These are phyloP conservation scores for Trypanosoma platydactyli DNA, from an alignment of 208 protist species.

Conservation along the genomic window DNA sequence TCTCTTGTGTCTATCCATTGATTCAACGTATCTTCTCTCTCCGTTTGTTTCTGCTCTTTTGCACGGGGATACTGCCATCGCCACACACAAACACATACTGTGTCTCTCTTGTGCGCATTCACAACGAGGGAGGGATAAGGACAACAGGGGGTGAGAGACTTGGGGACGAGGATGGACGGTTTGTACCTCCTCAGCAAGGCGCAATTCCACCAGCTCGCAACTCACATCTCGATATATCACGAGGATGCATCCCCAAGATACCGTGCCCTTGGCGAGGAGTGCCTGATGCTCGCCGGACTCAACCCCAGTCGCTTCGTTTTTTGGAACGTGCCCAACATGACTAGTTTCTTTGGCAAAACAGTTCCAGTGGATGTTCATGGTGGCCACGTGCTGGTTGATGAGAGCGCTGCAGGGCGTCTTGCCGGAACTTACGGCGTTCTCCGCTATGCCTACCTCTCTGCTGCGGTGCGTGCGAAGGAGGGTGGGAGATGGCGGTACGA, in stretches of 20 bases:
- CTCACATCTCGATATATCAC: slow-evolving; percentile 76
- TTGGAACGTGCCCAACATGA: slow-evolving; percentile 82
- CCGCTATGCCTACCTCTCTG: slow-evolving; percentile 64
- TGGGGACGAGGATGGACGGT: slow-evolving; percentile 48
- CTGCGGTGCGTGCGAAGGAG: slow-evolving; percentile 61
- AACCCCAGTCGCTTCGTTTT: slow-evolving; percentile 45
- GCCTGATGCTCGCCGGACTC: slow-evolving; percentile 38
- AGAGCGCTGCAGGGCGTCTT: slow-evolving; percentile 49
- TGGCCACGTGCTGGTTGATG: slow-evolving; percentile 73
- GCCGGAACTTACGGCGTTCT: slow-evolving; percentile 70
- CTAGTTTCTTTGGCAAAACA: slow-evolving; percentile 57
- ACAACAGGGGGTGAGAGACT: neutral
- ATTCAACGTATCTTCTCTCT: neutral
- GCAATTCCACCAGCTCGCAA: slow-evolving; percentile 82
- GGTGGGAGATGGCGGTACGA: slow-evolving; percentile 82
- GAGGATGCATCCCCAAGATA: slow-evolving; percentile 66
- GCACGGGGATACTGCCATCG: too few species aligned
- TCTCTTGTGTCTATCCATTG: too few species aligned
- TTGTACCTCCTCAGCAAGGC: slow-evolving; percentile 68
- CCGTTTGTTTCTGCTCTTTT: neutral
- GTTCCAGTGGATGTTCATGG: slow-evolving; percentile 77
- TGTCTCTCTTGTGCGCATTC: too few species aligned
- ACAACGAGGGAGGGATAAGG: neutral
- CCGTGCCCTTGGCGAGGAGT: slow-evolving; percentile 44
- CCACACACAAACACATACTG: too few species aligned